Evolutionary conservation across 306 rosid species (phyloP).

Genomic region (Ormosia semicastrata): DNA sequence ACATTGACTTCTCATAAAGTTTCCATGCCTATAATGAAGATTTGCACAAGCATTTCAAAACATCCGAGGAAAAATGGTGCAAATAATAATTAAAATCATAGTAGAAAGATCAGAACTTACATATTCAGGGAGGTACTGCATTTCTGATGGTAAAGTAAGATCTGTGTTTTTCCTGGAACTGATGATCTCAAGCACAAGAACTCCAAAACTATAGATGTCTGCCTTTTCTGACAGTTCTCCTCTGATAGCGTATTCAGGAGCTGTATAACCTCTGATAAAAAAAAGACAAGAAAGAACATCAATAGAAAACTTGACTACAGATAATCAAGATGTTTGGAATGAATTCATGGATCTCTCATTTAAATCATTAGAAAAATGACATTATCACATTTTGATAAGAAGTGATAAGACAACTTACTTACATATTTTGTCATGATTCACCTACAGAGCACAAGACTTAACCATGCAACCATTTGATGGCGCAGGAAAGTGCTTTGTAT

Average conservation of each 20-base stretch:
- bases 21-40: conserved; percentile 64
- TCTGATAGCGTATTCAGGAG: conserved; percentile 91
- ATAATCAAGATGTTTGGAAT: background rate
- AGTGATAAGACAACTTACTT: background rate
- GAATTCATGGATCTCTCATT: background rate
- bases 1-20: conserved; percentile 54
- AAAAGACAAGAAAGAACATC: background rate
- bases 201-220: conserved; percentile 92
- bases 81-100: background rate
- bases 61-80: background rate
- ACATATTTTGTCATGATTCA: background rate
- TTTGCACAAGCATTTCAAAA: background rate
- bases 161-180: conserved; percentile 81
- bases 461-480: background rate
- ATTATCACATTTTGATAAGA: background rate
- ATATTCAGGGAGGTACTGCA: conserved; percentile 91
- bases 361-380: background rate
- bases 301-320: background rate
- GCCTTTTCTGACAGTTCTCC: conserved; percentile 92
- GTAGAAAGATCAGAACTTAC: conserved; percentile 32
- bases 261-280: conserved; percentile 75
- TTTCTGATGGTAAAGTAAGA: conserved; percentile 66
- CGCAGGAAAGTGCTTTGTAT: too few relatives aligned
- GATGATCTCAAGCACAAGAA: conserved; percentile 84
- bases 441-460: background rate